Percentiles rank a stretch among this genome's conserved stretches.
phyloP scores from a whole-genome alignment of 345 rosid genomes.

The Hibiscus syriacus region DNA sequence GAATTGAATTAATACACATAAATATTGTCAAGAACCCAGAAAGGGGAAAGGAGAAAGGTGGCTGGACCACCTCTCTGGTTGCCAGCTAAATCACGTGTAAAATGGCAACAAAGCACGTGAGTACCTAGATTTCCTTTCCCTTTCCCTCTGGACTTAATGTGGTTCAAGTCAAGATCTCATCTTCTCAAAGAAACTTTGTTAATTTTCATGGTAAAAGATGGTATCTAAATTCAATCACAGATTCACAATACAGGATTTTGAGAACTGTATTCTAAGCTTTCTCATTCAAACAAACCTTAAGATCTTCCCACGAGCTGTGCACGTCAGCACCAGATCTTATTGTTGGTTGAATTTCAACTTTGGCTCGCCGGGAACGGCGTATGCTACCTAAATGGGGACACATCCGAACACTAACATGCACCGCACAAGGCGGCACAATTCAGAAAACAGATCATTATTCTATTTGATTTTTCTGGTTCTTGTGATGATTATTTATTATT shows the following conservation, averaged over 20 bases:
- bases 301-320: constrained; percentile 1
- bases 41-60: neutral
- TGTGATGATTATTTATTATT: neutral
- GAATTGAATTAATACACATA: neutral
- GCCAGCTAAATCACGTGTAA: constrained; percentile 2
- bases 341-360: neutral
- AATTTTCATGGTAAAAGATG: neutral
- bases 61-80: neutral
- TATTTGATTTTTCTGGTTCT: neutral
- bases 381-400: neutral
- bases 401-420: neutral
- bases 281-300: neutral
- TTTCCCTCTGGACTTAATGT: neutral
- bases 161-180: neutral
- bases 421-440: neutral
- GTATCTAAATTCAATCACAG: neutral
- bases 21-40: neutral
- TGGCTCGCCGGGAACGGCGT: neutral
- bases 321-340: constrained; percentile 1
- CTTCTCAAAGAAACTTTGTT: neutral
- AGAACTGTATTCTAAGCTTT: neutral
- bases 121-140: neutral
- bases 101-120: neutral
- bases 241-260: neutral
- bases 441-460: neutral